phyloP scores from a whole-genome alignment of 257 asterid genomes.

The Thymus quinquecostatus region DNA sequence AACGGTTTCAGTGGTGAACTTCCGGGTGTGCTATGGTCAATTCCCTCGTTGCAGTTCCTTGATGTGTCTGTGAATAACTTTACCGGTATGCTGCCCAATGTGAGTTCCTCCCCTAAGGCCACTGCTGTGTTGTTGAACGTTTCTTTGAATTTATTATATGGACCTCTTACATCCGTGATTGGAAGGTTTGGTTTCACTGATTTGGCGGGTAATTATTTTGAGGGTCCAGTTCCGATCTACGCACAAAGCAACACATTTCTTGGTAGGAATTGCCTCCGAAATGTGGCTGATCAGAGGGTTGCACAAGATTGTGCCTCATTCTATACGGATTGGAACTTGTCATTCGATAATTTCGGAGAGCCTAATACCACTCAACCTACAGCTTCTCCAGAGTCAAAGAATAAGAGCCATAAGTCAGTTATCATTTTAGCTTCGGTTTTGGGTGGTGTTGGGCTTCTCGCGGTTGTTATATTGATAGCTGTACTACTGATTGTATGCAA shows the following conservation, averaged over 20 bases:
- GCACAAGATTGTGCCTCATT: constrained; percentile 64
- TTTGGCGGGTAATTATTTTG: constrained; percentile 72
- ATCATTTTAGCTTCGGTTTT: constrained; percentile 74
- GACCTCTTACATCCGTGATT: constrained; percentile 57
- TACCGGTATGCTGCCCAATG: constrained; percentile 65
- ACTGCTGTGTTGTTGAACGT: constrained; percentile 53
- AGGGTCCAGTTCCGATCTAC: constrained; percentile 70
- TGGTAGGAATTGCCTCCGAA: constrained; percentile 67
- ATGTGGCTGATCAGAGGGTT: constrained; percentile 56
- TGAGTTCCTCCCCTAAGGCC: constrained; percentile 37
- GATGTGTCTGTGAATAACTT: constrained; percentile 85
- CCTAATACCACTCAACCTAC: constrained; percentile 51
- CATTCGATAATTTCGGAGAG: constrained; percentile 78
- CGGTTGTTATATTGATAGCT: constrained; percentile 37
- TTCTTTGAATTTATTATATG: constrained; percentile 71
- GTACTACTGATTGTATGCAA: constrained; percentile 52
- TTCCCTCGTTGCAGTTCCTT: constrained; percentile 62
- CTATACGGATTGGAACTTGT: constrained; percentile 61
- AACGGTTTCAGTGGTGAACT: constrained; percentile 59
- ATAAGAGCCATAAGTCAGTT: constrained; percentile 41
- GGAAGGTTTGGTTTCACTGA: constrained; percentile 56
- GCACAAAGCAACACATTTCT: constrained; percentile 50
- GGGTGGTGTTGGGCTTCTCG: constrained; percentile 65
- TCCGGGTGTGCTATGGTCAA: constrained; percentile 67
- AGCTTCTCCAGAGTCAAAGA: constrained; percentile 45